Evolutionary conservation across 176 grass and related monocot genomes (phyloP).

Genomic region (Aegilops tauschii): DNA sequence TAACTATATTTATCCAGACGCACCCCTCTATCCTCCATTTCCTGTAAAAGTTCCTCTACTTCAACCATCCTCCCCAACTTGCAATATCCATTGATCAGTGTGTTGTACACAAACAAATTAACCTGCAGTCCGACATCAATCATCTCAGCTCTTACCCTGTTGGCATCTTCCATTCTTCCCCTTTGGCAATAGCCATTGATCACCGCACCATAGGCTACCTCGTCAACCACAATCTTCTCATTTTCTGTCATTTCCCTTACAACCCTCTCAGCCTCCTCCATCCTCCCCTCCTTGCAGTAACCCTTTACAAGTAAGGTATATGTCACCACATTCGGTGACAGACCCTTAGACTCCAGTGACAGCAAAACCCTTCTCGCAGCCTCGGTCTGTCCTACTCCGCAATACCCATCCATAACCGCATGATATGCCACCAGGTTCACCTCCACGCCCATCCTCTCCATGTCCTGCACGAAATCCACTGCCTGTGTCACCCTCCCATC

Average conservation of each 20-base stretch:
- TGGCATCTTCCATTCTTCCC: slow-evolving; percentile 63
- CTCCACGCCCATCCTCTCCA: slow-evolving; percentile 67
- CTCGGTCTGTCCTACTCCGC: slow-evolving; percentile 46
- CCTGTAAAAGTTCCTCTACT: slow-evolving; percentile 59
- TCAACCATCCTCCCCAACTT: slow-evolving; percentile 65
- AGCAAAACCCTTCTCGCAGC: slow-evolving; percentile 49
- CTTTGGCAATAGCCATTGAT: slow-evolving; percentile 77
- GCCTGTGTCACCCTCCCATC: slow-evolving; percentile 37
- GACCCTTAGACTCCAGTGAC: slow-evolving; percentile 34
- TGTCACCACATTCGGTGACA: slow-evolving; percentile 68
- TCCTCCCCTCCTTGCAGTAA: slow-evolving; percentile 63
- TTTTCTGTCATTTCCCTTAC: slow-evolving; percentile 55
- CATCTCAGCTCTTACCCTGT: slow-evolving; percentile 63
- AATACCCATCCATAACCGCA: slow-evolving; percentile 68
- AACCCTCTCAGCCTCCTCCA: slow-evolving; percentile 61
- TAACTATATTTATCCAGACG: slow-evolving; percentile 77
- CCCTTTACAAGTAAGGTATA: slow-evolving; percentile 87
- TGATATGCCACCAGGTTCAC: slow-evolving; percentile 81
- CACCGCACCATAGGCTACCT: slow-evolving; percentile 66
- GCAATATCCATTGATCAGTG: slow-evolving; percentile 86
- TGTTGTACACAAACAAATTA: slow-evolving; percentile 71
- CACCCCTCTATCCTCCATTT: slow-evolving; percentile 52
- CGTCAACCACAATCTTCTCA: slow-evolving; percentile 48
- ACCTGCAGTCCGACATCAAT: slow-evolving; percentile 43
- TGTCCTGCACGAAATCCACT: slow-evolving; percentile 48